Percentiles rank a stretch among this genome's conserved stretches.
Conservation (phyloP, 176 grass and related monocot species). For the Tillandsia leiboldiana region DNA sequence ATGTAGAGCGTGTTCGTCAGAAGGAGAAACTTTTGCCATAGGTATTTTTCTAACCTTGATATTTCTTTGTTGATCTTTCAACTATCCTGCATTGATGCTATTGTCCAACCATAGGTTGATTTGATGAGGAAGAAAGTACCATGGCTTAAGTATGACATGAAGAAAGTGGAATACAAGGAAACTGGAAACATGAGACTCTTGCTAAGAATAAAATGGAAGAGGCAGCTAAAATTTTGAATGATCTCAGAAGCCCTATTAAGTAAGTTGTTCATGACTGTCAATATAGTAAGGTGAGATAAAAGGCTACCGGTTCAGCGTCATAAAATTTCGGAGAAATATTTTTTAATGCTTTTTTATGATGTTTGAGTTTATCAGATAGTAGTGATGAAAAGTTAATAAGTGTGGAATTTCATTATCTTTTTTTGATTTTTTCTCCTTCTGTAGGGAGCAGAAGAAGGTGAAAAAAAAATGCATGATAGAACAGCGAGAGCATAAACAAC, state of each 20-base stretch:
- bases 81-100: too few relatives aligned
- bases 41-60: too few relatives aligned
- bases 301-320: too few relatives aligned
- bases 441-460: slow-evolving; percentile 58
- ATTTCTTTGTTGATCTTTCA: too few relatives aligned
- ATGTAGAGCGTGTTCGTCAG: slow-evolving; percentile 61
- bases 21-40: too few relatives aligned
- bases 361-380: too few relatives aligned
- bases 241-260: slow-evolving; percentile 56
- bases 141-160: slow-evolving; percentile 16
- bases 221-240: slow-evolving; percentile 55
- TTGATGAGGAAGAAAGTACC: slow-evolving; percentile 91
- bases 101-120: slow-evolving; percentile 41
- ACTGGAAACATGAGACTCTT: slow-evolving; percentile 39
- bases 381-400: background rate
- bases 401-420: background rate
- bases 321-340: background rate
- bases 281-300: too few relatives aligned
- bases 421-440: slow-evolving; percentile 4
- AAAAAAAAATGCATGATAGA: slow-evolving; percentile 37
- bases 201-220: slow-evolving; percentile 55
- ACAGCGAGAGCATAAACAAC: slow-evolving; percentile 44
- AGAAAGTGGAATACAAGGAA: slow-evolving; percentile 48
- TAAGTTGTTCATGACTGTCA: slow-evolving; percentile 22
- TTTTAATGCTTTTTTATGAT: background rate